Base-by-base conservation (phyloP, 495 filamentous ascomycete species). In the Penicillium soppii region DNA sequence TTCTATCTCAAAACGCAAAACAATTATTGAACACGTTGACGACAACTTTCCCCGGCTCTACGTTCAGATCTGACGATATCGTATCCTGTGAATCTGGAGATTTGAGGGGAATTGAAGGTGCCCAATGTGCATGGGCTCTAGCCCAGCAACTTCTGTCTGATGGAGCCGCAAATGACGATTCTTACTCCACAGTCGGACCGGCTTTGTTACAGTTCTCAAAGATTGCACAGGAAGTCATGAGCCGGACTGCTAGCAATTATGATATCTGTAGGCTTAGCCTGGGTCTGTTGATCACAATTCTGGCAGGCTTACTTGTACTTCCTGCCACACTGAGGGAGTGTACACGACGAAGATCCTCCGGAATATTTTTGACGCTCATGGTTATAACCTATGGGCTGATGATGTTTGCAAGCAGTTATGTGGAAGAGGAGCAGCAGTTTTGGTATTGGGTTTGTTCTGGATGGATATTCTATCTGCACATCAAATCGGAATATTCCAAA, bases 381-480 rank as follows among this genome's bases (percentile, higher is more conserved):
- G 50, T 81, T 1, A 7, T 85, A 1, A 62, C 80, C 0, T 95
- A 96, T 64, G 82, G 85, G 8, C 64, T 79, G 25, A 92, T 95
- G 86, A 97, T 97, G 91, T 97, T 97, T 69, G 91, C 92, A 23
- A 95, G 89, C 66, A 96, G 91, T 64, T 97, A 91, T 62, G 90
- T 99, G 20, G 94, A 99, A 63, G 94, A 99, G 68, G 94, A 99
- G 63, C 94, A 97, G 20, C 87, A 97, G 54, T 96, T 95, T 67
- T 99, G 94, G 94, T 97, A 97, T 67, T 96, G 92, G 91, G 64
- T 81, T 15, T 82, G 87, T 10, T 85, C 88, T 0, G 85, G 79
- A 2, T 99, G 91, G 91, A 70, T 89, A 35, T 70, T 80, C 37
- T 79, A 82, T 52, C 70, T 95, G 2, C 77, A 78, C 47, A 57